phyloP scores from a whole-genome alignment of 805 yeast genomes.

The Danielia reshetovae region DNA sequence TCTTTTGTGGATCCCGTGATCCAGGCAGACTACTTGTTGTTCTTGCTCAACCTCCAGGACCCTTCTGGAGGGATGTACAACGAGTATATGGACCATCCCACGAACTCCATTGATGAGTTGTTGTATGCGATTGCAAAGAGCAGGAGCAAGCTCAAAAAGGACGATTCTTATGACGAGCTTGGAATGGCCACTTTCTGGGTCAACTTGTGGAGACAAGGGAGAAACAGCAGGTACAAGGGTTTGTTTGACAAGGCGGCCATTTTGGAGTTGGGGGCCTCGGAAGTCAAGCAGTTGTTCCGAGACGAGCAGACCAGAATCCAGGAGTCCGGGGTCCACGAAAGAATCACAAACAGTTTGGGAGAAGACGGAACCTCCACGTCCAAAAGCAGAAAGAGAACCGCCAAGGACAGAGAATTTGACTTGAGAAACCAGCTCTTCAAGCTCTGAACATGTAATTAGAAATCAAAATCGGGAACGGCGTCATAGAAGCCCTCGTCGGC shows the following conservation, averaged over 20 bases:
- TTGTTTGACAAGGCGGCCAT: conserved; percentile 36
- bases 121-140: conserved; percentile 45
- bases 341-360: conserved; percentile 34
- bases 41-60: conserved; percentile 62
- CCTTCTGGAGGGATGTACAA: conserved; percentile 41
- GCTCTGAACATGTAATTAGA: conserved; percentile 15
- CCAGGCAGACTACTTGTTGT: conserved; percentile 82
- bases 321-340: conserved; percentile 23
- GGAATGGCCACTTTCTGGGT: conserved; percentile 66
- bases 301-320: conserved; percentile 28
- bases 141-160: conserved; percentile 30
- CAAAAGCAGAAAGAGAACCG: conserved; percentile 37
- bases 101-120: conserved; percentile 64
- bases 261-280: conserved; percentile 23
- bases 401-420: conserved; percentile 42
- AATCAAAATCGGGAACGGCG: conserved; percentile 23
- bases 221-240: conserved; percentile 26
- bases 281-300: conserved; percentile 20
- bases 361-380: conserved; percentile 35
- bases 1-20: conserved; percentile 76
- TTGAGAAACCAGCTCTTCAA: conserved; percentile 36
- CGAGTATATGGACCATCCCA: conserved; percentile 54
- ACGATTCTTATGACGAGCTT: conserved; percentile 44
- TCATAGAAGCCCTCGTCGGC: conserved; percentile 23
- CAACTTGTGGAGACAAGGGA: conserved; percentile 58